Conservation (phyloP, 768 basidiomycete genomes). For the Tulasnella sp. region DNA sequence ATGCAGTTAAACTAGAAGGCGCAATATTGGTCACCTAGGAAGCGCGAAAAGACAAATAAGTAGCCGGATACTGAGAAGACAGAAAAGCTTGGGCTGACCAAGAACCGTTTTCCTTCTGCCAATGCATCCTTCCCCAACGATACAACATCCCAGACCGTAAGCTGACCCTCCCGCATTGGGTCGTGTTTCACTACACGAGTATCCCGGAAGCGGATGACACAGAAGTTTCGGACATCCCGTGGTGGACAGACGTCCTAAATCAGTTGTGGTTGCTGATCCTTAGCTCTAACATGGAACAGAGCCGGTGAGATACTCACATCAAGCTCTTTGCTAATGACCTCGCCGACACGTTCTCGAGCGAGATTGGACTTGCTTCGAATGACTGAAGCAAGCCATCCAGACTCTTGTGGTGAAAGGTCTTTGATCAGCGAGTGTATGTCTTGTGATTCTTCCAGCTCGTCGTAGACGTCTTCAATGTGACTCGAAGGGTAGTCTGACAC, state of each 20-base stretch:
- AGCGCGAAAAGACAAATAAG: background rate
- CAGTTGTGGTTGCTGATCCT: too few relatives aligned
- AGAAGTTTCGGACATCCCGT: conserved; percentile 63
- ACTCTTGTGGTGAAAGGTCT: conserved; percentile 27
- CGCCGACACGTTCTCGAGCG: conserved; percentile 35
- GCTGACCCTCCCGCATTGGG: conserved; percentile 50
- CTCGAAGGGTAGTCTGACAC: conserved; percentile 27
- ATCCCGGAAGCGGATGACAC: conserved; percentile 59
- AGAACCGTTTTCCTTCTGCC: conserved; percentile 51
- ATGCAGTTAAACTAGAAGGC: conserved; percentile 55
- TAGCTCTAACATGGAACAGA: background rate
- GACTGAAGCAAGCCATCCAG: conserved; percentile 22
- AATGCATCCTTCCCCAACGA: conserved; percentile 40
- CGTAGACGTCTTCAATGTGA: conserved; percentile 40
- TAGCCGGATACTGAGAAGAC: background rate
- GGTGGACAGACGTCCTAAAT: conserved; percentile 51
- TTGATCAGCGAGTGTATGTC: conserved; percentile 35
- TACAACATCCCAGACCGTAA: conserved; percentile 77
- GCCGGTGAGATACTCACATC: conserved; percentile 33
- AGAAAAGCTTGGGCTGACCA: conserved; percentile 35
- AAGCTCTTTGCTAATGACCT: conserved; percentile 63
- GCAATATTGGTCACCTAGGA: conserved; percentile 56
- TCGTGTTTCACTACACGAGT: conserved; percentile 41
- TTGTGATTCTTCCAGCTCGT: conserved; percentile 49
- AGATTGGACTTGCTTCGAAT: conserved; percentile 11